Percentiles rank a stretch among this genome's conserved stretches.
Evolutionary conservation across 106 monocot species (phyloP).

Genomic region (Phalaenopsis equestris): DNA sequence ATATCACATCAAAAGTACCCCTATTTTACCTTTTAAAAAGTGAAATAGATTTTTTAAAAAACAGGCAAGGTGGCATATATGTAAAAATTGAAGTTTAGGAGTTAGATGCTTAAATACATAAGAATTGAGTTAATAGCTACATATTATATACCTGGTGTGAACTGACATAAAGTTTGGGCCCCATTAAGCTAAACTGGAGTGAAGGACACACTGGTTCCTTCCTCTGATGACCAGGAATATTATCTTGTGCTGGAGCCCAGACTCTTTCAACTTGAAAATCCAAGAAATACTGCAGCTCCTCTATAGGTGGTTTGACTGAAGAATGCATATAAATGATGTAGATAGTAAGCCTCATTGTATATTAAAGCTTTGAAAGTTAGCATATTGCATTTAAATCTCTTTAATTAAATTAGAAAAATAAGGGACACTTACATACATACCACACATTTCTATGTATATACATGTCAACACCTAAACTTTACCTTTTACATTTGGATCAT

Average conservation of each 20-base stretch:
- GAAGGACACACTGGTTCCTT: constrained; percentile 77
- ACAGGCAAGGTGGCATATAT: no score
- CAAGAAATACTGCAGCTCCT: constrained; percentile 73
- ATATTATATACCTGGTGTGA: constrained; percentile 47
- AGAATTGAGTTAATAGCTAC: not conserved
- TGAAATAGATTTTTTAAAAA: no score
- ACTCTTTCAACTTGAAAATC: constrained; percentile 60
- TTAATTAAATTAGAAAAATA: not conserved
- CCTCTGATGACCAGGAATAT: constrained; percentile 49
- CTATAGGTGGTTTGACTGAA: constrained; percentile 71
- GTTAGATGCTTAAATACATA: no score
- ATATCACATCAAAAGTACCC: no score
- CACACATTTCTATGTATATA: no score
- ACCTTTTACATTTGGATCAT: no score
- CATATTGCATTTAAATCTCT: not conserved
- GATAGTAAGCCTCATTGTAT: not conserved
- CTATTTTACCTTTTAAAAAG: no score
- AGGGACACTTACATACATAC: no score
- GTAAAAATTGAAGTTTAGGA: no score
- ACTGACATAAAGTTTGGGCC: constrained; percentile 68
- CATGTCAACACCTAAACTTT: no score
- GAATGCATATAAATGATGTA: constrained; percentile 1
- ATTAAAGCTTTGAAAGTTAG: not conserved
- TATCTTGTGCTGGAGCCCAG: constrained; percentile 57
- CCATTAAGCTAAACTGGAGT: constrained; percentile 74